A percentile compares a stretch with the other conserved stretches of the same genome.
These are phyloP conservation scores for Leishmania tropica DNA, from an alignment of 208 protist species.

Conservation along the genomic window DNA sequence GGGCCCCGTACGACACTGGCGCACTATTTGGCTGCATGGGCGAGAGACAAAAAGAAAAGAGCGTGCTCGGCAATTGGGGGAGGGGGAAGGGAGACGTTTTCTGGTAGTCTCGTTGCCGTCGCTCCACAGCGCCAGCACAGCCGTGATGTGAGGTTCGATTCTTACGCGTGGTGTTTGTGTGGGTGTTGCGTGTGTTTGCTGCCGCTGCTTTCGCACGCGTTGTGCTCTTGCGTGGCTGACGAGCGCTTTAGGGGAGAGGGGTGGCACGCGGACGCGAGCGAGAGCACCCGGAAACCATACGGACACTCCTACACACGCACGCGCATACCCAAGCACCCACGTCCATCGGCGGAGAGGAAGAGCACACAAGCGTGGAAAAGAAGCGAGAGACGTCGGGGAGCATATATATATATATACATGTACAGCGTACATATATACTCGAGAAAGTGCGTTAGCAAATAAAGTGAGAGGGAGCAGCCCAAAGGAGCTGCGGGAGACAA, in stretches of 20 bases:
- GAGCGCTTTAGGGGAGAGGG: neutral
- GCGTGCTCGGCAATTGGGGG: neutral
- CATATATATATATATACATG: neutral
- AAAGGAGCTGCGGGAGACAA: neutral
- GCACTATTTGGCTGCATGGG: neutral
- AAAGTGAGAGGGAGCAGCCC: neutral
- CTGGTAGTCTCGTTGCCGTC: neutral
- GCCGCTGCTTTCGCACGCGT: neutral
- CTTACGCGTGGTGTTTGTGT: neutral
- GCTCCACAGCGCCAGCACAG: neutral
- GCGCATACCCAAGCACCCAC: neutral
- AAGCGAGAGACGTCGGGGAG: neutral
- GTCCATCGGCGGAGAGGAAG: neutral
- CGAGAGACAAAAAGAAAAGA: neutral
- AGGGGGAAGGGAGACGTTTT: neutral
- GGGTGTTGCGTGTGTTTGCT: neutral
- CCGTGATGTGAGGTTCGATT: neutral
- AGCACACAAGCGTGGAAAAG: neutral
- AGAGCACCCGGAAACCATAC: neutral
- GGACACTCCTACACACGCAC: neutral
- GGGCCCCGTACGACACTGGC: conserved; percentile 24
- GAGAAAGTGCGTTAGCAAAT: neutral
- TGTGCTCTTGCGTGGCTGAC: neutral
- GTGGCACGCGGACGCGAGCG: neutral
- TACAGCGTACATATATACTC: neutral